Evolutionary conservation across 1,139 yeast genomes (phyloP), one percentile per base, ranked within the genome.

Genomic region (Yamadazyma trypodendri): DNA sequence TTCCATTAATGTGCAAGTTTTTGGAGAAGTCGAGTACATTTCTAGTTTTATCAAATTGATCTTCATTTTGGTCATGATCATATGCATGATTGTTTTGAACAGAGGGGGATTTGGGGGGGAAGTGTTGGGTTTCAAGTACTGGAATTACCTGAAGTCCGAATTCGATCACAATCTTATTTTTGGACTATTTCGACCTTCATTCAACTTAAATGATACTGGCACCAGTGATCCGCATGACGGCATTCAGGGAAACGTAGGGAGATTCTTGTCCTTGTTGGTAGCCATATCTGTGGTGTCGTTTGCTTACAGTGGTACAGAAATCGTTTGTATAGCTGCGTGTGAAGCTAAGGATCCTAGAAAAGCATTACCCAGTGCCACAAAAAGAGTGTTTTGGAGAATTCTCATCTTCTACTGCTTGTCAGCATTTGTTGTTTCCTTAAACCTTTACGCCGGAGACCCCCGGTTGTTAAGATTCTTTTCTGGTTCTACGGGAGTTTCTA

Each of bases 301-400:
- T 53, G 82, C 94, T 0, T 86, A 81, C 51, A 77, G 83, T 39
- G 95, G 95, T 0, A 81, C 90, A 0, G 95, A 86, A 50, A 79
- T 84, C 44, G 94, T 87, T 18, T 82, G 85, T 48, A 79, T 87
- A 42, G 90, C 95, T 1, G 92, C 95, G 2, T 86, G 92, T 55
- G 96, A 88, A 57, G 86, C 92, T 9, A 71, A 83, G 44, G 84
- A 85, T 49, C 95, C 96, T 1, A 71, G 95, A 44, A 78, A 76
- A 45, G 80, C 94, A 0, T 66, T 87, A 18, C 95, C 95, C 2
- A 75, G 81, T 11, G 95, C 95, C 0, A 83, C 95, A 1, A 78
- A 71, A 48, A 69, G 84, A 49, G 87, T 86, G 2, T 84, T 83
- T 51, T 80, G 84, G 72, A 72, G 95, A 53, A 76, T 87, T 31